phyloP scores from a whole-genome alignment of 306 rosid genomes.

The Biancaea sappan region DNA sequence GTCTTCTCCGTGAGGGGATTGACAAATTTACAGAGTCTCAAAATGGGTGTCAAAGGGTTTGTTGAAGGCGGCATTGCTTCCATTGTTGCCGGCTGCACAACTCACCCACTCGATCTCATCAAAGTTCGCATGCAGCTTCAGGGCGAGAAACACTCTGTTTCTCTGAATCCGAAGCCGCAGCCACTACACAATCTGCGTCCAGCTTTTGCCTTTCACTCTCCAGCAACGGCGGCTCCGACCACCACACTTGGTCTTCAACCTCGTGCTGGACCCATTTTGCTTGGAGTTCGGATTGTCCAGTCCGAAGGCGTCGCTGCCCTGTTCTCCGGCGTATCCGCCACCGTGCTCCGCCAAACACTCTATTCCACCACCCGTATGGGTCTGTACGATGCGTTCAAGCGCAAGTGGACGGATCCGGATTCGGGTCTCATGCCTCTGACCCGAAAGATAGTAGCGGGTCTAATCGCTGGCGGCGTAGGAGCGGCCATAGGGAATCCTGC shows the following conservation, averaged over 20 bases:
- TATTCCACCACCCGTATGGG: constrained; percentile 6
- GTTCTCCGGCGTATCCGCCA: constrained; percentile 3
- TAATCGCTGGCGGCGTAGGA: constrained; percentile 45
- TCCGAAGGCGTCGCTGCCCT: background rate
- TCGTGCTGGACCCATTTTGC: background rate
- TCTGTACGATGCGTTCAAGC: background rate
- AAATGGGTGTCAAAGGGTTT: constrained; percentile 2
- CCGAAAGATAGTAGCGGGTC: constrained; percentile 59
- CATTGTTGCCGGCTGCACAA: background rate
- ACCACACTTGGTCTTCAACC: background rate
- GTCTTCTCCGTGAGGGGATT: background rate
- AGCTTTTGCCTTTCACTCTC: background rate
- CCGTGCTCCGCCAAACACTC: background rate
- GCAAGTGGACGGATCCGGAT: background rate
- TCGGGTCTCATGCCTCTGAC: constrained; percentile 8
- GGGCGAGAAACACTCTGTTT: background rate
- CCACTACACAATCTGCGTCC: background rate
- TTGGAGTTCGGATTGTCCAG: background rate
- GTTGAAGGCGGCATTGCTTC: constrained; percentile 14
- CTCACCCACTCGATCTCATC: constrained; percentile 10
- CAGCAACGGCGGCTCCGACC: background rate
- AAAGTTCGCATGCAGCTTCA: constrained; percentile 8
- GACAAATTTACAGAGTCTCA: background rate
- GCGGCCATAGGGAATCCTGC: background rate
- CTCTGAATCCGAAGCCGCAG: background rate